Evolutionary conservation across 1,284 basidiomycete species (phyloP), one percentile per base, ranked within the genome.

Genomic region (Waitea zeae): DNA sequence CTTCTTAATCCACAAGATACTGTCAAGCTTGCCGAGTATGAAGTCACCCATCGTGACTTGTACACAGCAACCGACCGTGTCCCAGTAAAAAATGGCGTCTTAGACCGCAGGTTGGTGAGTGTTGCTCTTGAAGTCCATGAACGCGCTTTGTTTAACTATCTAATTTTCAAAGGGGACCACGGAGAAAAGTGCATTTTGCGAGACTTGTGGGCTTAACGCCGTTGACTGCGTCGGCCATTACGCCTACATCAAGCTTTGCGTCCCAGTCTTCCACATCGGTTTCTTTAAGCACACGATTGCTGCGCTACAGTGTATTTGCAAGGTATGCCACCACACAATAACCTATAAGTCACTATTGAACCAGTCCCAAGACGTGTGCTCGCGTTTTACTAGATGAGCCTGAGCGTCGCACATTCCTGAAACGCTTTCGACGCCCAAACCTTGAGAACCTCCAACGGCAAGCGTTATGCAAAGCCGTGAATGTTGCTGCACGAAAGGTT

Each of bases 151-250:
- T 6, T 17, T 15, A 7, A 9, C 11, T 7, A 11, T 17, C 15
- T 6, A 17, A 30, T 30, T 6, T n/a, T n/a, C n/a, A n/a, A 45
- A 93, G 89, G 95, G 95, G 31, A 93, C 93, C 2, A 89, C 88
- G 30, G 90, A 96, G 52, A 98, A 98, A 61, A 72, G 66, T 41
- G 73, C 82, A 7, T 82, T 77, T 44, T 99, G 95, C 56, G 83
- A 93, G 53, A 99, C 95, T 0, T 99, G 95, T 49, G 89, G 89
- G 12, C 73, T 90, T 42, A 77, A 76, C 29, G 79, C 88, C 38
- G 83, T 90, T 2, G 89, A 96, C 44, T 99, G 95, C 52, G 92
- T 97, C 4, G 95, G 95, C 1, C 92, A 97, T 55, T 96, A 93
- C 54, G 92, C 90, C 5, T 95, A 93, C 58, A 92, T 96, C 61